Evolutionary conservation across 176 grass and related monocot species (phyloP).

Genomic region (Juncus inflexus): DNA sequence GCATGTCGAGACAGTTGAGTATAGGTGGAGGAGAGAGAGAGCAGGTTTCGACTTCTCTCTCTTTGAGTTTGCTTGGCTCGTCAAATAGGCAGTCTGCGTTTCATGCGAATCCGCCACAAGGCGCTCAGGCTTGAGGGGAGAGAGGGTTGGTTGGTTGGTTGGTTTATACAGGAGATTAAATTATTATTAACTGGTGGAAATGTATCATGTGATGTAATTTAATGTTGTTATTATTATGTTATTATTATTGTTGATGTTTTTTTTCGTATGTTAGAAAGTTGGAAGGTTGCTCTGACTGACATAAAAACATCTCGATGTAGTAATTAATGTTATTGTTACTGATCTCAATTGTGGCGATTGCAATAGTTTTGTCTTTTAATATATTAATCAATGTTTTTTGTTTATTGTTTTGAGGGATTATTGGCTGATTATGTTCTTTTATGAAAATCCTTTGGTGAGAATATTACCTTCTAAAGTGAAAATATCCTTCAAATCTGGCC

Average conservation of each 20-base stretch:
- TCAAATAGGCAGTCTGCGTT: slow-evolving; percentile 89
- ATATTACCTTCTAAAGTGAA: too few species aligned
- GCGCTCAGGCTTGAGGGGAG: slow-evolving; percentile 64
- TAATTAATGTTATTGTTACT: slow-evolving; percentile 25
- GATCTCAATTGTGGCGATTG: slow-evolving; percentile 8
- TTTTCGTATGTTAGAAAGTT: slow-evolving; percentile 12
- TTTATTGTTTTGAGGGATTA: too few species aligned
- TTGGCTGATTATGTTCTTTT: too few species aligned
- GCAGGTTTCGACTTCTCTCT: slow-evolving; percentile 54
- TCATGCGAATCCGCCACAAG: slow-evolving; percentile 77
- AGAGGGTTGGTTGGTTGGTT: background rate
- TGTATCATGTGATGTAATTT: slow-evolving; percentile 12
- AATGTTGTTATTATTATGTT: slow-evolving; percentile 4
- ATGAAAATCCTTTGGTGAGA: too few species aligned
- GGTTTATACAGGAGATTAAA: slow-evolving; percentile 23
- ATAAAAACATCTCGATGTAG: slow-evolving; percentile 29
- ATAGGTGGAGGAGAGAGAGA: slow-evolving; percentile 51
- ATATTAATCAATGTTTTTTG: too few species aligned
- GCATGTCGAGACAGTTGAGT: slow-evolving; percentile 74
- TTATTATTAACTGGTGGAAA: slow-evolving; percentile 14
- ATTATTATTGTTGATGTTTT: slow-evolving; percentile 17
- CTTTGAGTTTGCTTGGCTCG: slow-evolving; percentile 63
- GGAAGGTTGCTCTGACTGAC: slow-evolving; percentile 33
- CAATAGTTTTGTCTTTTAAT: too few species aligned
- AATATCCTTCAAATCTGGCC: too few species aligned